phyloP scores from a whole-genome alignment of 2,329 filamentous ascomycete genomes.

The Fonsecaea monophora region DNA sequence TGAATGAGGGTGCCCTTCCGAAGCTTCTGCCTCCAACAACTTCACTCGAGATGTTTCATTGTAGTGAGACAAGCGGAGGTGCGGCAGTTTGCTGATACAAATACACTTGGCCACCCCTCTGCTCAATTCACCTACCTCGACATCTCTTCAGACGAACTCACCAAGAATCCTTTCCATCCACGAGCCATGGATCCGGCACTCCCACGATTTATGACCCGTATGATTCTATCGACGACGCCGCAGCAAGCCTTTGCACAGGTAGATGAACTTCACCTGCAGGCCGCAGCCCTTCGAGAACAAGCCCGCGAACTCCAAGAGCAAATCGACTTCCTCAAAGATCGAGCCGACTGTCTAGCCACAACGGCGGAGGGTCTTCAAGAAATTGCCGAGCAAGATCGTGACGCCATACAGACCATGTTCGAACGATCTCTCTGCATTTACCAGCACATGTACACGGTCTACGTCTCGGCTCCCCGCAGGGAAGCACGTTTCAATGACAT shows the following conservation, averaged over 20 bases:
- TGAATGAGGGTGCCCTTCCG: constrained; percentile 10
- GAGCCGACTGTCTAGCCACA: constrained; percentile 22
- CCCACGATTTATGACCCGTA: constrained; percentile 13
- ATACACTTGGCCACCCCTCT: neutral
- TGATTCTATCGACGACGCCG: constrained; percentile 22
- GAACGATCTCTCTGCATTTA: constrained; percentile 13
- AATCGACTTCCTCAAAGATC: constrained; percentile 18
- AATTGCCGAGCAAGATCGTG: constrained; percentile 24
- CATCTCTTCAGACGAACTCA: neutral
- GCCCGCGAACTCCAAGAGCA: constrained; percentile 16
- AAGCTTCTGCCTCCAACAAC: neutral
- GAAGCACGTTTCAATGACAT: constrained; percentile 18
- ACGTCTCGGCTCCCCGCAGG: constrained; percentile 9
- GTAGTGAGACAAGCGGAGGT: neutral
- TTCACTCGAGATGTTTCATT: neutral
- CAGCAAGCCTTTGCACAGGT: constrained; percentile 26
- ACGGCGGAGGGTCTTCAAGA: constrained; percentile 25
- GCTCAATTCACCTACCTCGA: neutral
- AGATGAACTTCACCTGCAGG: constrained; percentile 23
- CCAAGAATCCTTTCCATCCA: neutral
- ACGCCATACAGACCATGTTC: constrained; percentile 21
- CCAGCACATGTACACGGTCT: constrained; percentile 9
- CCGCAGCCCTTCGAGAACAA: constrained; percentile 18
- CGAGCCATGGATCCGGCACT: constrained; percentile 24
- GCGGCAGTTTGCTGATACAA: constrained; percentile 8